Conservation (phyloP, 129 eudicot species). For the Pulicaria dysenterica region DNA sequence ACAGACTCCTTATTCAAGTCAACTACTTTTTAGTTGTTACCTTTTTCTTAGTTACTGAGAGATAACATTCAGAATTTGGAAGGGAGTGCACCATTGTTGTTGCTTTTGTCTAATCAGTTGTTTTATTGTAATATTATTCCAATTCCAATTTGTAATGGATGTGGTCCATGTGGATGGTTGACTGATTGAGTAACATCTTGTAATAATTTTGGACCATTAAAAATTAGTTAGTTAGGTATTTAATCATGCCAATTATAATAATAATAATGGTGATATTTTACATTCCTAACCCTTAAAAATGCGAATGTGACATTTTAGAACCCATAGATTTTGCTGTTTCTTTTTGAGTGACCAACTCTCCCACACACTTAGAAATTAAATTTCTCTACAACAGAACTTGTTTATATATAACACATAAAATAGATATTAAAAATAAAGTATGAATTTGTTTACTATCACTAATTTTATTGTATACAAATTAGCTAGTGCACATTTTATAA, state of each 20-base stretch:
- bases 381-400: no score
- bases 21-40: constrained; percentile 14
- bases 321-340: no score
- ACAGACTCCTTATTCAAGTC: neutral
- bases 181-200: neutral
- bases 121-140: neutral
- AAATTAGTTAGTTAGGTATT: neutral
- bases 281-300: neutral
- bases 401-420: no score
- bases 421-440: no score
- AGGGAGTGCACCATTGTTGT: constrained; percentile 9
- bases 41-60: neutral
- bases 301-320: neutral
- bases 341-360: no score
- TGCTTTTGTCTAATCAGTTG: constrained; percentile 16
- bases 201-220: constrained; percentile 5
- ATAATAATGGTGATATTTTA: neutral
- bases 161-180: neutral
- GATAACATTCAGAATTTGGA: constrained; percentile 13
- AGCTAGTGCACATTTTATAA: neutral
- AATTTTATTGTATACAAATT: no score
- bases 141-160: neutral
- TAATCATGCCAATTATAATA: neutral
- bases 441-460: no score
- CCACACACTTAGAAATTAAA: no score